phyloP scores from a whole-genome alignment of 257 asterid genomes.

The Nicotiana tomentosiformis region DNA sequence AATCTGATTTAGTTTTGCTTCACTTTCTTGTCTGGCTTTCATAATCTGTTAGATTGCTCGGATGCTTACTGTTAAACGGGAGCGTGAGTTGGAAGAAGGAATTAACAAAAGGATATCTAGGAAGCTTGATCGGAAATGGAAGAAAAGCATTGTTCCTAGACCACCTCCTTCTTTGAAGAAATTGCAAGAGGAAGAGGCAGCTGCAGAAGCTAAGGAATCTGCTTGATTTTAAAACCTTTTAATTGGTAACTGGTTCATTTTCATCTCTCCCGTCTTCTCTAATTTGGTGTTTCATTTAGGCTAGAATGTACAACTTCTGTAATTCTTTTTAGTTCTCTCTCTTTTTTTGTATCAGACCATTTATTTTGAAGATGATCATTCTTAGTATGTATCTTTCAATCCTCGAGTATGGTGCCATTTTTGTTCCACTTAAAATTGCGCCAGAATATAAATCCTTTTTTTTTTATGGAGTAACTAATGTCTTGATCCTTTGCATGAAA shows the following conservation, averaged over 20 bases:
- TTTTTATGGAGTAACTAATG: not conserved
- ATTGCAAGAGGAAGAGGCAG: conserved; percentile 85
- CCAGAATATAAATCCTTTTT: not conserved
- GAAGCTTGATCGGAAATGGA: conserved; percentile 85
- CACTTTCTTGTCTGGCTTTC: not conserved
- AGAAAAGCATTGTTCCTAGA: conserved; percentile 85
- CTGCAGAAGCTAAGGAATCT: conserved; percentile 72
- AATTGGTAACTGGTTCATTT: not conserved
- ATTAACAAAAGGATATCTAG: conserved; percentile 79
- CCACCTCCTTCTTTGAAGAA: conserved; percentile 87
- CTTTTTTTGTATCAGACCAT: not conserved
- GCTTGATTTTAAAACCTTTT: conserved; percentile 26
- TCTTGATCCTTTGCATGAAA: not conserved
- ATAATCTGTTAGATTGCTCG: conserved; percentile 53
- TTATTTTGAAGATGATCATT: not conserved
- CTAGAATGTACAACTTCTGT: not conserved
- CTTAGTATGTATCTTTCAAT: not conserved
- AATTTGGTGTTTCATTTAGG: not conserved
- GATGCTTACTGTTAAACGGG: conserved; percentile 89
- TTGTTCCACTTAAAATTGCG: not conserved
- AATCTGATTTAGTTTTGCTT: not conserved
- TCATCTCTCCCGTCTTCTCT: not conserved
- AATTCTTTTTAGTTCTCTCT: too few relatives aligned
- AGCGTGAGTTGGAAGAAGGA: conserved; percentile 90
- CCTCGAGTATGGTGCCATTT: not conserved